phyloP scores from a whole-genome alignment of 805 yeast species.

The Ogataea nakhonphanomensis region DNA sequence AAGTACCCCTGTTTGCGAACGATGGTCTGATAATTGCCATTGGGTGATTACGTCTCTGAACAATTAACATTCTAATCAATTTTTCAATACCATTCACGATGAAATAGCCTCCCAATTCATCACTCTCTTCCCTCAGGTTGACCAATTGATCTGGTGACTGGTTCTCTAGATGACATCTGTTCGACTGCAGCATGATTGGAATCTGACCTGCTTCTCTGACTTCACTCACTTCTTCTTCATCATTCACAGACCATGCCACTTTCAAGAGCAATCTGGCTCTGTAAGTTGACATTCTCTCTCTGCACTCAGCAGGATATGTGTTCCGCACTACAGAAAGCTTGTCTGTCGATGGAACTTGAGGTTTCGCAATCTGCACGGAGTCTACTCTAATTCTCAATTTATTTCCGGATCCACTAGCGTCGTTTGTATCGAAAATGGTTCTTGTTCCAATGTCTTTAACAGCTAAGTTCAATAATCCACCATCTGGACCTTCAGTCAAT shows the following conservation, averaged over 20 bases:
- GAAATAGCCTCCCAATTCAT: conserved; percentile 96
- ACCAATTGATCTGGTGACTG: conserved; percentile 82
- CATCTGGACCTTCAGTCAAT: conserved; percentile 80
- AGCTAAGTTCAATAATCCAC: conserved; percentile 80
- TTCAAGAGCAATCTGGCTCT: conserved; percentile 75
- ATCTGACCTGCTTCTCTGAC: conserved; percentile 87
- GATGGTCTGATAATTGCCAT: conserved; percentile 97
- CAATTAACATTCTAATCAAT: conserved; percentile 93
- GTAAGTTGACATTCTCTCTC: conserved; percentile 86
- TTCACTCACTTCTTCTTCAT: conserved; percentile 76
- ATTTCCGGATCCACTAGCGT: conserved; percentile 72
- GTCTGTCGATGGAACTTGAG: conserved; percentile 68
- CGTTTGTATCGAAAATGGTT: conserved; percentile 79
- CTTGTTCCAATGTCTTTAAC: conserved; percentile 86
- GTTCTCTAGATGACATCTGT: conserved; percentile 86
- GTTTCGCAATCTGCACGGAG: conserved; percentile 81
- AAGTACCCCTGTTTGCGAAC: conserved; percentile 88
- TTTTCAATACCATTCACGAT: conserved; percentile 96
- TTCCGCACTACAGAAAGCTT: conserved; percentile 73
- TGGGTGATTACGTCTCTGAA: conserved; percentile 95
- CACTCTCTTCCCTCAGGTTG: conserved; percentile 78
- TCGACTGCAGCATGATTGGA: conserved; percentile 88
- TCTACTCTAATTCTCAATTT: conserved; percentile 83
- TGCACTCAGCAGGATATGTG: conserved; percentile 79
- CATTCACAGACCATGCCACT: conserved; percentile 83